Evolutionary conservation across 2,329 filamentous ascomycete species (phyloP).

Genomic region (Harringtonia lauricola): DNA sequence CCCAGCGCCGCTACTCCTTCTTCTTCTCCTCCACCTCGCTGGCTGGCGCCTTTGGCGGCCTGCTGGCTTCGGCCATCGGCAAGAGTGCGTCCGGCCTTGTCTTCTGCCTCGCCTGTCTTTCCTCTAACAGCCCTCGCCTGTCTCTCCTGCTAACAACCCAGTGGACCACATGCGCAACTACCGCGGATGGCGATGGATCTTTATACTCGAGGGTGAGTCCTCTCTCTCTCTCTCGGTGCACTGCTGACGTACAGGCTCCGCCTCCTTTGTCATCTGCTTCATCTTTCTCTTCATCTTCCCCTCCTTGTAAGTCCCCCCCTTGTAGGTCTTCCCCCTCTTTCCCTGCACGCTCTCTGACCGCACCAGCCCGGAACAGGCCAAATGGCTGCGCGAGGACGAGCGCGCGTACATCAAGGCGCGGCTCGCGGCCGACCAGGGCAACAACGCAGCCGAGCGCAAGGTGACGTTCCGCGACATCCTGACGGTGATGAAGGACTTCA

Average conservation of each 20-base stretch:
- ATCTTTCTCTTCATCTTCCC: conserved; percentile 60
- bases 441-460: conserved; percentile 50
- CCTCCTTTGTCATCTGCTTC: conserved; percentile 51
- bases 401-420: conserved; percentile 54
- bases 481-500: conserved; percentile 60
- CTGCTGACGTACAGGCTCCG: no score
- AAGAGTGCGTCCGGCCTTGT: conserved; percentile 38
- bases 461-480: conserved; percentile 48
- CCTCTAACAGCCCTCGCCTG: no score
- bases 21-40: conserved; percentile 81
- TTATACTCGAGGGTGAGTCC: conserved; percentile 76
- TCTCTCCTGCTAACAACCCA: conserved; percentile 5
- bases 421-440: conserved; percentile 57
- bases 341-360: conserved; percentile 2
- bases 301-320: conserved; percentile 38
- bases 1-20: conserved; percentile 84
- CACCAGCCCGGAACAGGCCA: conserved; percentile 51
- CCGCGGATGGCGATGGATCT: conserved; percentile 70
- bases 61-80: conserved; percentile 79
- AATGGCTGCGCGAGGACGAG: conserved; percentile 64
- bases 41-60: conserved; percentile 74
- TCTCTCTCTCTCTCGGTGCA: no score
- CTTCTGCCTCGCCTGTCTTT: neutral
- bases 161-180: conserved; percentile 61
- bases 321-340: neutral